Evolutionary conservation across 1,284 basidiomycete genomes (phyloP).

Genomic region (Ganoderma leucocontextum): DNA sequence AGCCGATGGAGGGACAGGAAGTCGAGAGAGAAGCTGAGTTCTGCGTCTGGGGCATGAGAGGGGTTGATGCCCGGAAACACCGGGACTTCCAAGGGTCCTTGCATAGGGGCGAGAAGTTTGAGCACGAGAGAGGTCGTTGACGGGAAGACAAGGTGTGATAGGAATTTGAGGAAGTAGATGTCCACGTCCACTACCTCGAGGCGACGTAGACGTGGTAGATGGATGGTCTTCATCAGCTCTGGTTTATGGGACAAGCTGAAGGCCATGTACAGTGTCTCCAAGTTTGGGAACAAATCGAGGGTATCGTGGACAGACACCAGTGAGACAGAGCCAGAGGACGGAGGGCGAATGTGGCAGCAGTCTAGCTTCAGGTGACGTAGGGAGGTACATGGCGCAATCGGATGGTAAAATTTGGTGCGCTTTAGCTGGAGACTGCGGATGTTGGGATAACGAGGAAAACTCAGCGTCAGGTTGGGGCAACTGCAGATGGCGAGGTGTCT

Average conservation of each 20-base stretch:
- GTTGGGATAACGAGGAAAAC: background rate
- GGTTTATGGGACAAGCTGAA: background rate
- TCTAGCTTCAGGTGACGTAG: background rate
- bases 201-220: background rate
- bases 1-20: background rate
- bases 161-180: background rate
- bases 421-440: background rate
- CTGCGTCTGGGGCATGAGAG: background rate
- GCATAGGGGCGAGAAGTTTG: background rate
- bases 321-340: too few species aligned
- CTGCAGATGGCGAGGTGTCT: background rate
- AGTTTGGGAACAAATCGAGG: background rate
- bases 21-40: background rate
- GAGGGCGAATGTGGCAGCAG: background rate
- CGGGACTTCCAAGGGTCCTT: background rate
- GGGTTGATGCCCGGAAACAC: background rate
- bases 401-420: background rate
- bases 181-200: background rate
- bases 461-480: background rate
- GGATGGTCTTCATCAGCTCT: background rate
- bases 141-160: background rate
- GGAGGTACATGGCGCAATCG: background rate
- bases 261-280: background rate
- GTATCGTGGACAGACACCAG: background rate
- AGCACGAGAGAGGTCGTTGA: slow-evolving; percentile 1